phyloP scores from a whole-genome alignment of 805 yeast genomes.

The Teunomyces barrocoloradensis region DNA sequence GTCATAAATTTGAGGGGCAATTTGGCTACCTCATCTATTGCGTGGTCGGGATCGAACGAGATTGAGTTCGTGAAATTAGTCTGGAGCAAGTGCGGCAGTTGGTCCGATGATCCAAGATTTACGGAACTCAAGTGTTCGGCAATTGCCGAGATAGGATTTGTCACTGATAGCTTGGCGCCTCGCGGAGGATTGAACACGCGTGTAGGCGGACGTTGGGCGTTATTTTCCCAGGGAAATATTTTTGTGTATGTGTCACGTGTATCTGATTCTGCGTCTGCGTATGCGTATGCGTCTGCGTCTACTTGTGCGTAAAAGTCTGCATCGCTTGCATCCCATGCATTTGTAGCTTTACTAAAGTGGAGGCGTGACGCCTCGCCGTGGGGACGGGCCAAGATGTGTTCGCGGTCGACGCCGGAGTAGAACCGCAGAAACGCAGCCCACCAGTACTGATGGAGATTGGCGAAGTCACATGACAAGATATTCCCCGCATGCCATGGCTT shows the following conservation, averaged over 20 bases:
- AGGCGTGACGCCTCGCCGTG: conserved; percentile 23
- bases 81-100: conserved; percentile 3
- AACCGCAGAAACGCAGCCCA: conserved; percentile 25
- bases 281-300: neutral
- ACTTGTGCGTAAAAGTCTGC: conserved; percentile 1
- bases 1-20: conserved; percentile 24
- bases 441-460: conserved; percentile 27
- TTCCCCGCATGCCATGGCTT: conserved; percentile 31
- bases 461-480: conserved; percentile 15
- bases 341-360: conserved; percentile 16
- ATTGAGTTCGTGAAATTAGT: conserved; percentile 8
- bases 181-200: conserved; percentile 19
- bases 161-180: no score
- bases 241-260: neutral
- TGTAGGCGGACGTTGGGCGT: conserved; percentile 20
- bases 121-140: conserved; percentile 4
- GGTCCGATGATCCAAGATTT: conserved; percentile 5
- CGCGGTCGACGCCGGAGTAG: conserved; percentile 15
- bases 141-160: neutral
- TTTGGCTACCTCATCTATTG: conserved; percentile 25
- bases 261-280: neutral
- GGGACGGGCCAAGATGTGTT: conserved; percentile 8
- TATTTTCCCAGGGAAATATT: conserved; percentile 32
- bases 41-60: conserved; percentile 23
- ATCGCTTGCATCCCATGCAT: conserved; percentile 20